Percentiles rank a stretch among this genome's conserved stretches.
Evolutionary conservation across 495 filamentous ascomycete genomes (phyloP).

Genomic region (Aspergillus sclerotioniger): DNA sequence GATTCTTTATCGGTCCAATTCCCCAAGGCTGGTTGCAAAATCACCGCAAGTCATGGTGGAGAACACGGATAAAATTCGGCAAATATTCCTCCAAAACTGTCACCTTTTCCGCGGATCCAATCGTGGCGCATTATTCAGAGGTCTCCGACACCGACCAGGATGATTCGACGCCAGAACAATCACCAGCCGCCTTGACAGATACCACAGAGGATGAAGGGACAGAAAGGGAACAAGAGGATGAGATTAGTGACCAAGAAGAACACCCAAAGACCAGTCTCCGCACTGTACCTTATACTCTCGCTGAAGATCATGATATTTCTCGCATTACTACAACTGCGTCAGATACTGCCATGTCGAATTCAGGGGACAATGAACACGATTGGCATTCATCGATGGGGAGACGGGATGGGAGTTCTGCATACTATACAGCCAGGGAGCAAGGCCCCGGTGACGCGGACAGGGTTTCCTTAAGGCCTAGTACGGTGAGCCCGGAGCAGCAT

Average conservation of each 20-base stretch:
- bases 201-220: slow-evolving; percentile 17
- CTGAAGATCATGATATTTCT: slow-evolving; percentile 4
- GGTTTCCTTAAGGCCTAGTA: slow-evolving; percentile 3
- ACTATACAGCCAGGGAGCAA: slow-evolving; percentile 24
- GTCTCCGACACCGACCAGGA: slow-evolving; percentile 32
- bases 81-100: slow-evolving; percentile 58
- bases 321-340: background rate
- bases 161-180: slow-evolving; percentile 27
- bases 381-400: slow-evolving; percentile 17
- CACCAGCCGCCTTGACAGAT: slow-evolving; percentile 24
- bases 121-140: slow-evolving; percentile 38
- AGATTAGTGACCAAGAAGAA: slow-evolving; percentile 10
- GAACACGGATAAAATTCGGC: slow-evolving; percentile 47
- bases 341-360: background rate
- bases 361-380: slow-evolving; percentile 10
- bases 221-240: slow-evolving; percentile 21
- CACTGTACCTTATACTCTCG: slow-evolving; percentile 11
- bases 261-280: slow-evolving; percentile 3
- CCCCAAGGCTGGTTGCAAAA: slow-evolving; percentile 67
- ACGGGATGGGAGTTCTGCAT: slow-evolving; percentile 22
- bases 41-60: slow-evolving; percentile 64
- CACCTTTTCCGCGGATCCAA: slow-evolving; percentile 52
- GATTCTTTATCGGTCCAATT: slow-evolving; percentile 68
- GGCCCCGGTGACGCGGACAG: slow-evolving; percentile 2
- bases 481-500: slow-evolving; percentile 2